These are phyloP conservation scores for Teratosphaeriaceae sp. DNA, from an alignment of 2,329 filamentous ascomycete species.

Conservation along the genomic window DNA sequence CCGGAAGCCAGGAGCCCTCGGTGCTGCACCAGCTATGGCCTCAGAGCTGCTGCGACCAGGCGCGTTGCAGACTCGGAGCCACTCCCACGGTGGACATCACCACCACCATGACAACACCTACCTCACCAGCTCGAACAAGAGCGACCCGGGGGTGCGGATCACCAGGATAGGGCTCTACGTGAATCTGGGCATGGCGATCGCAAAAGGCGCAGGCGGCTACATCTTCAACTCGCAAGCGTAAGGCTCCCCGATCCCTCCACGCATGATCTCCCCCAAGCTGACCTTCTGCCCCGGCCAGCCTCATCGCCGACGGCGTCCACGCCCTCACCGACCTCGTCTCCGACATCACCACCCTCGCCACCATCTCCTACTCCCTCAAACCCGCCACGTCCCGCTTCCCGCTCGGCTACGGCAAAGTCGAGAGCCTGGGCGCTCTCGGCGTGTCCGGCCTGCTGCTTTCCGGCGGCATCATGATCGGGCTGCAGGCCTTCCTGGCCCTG, in stretches of 20 bases:
- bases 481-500: constrained; percentile 54
- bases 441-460: constrained; percentile 86
- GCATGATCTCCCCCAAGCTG: too few relatives aligned
- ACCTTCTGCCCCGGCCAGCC: constrained; percentile 8
- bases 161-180: constrained; percentile 82
- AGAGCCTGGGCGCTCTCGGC: constrained; percentile 86
- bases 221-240: constrained; percentile 78
- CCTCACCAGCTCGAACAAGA: constrained; percentile 73
- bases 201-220: constrained; percentile 88
- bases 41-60: constrained; percentile 7
- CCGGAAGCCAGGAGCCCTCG: constrained; percentile 10
- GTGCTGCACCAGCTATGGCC: constrained; percentile 15
- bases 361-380: constrained; percentile 86
- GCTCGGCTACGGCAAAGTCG: constrained; percentile 92
- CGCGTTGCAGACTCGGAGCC: constrained; percentile 5
- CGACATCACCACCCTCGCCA: constrained; percentile 87
- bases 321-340: constrained; percentile 92
- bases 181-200: constrained; percentile 90
- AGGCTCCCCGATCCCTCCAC: constrained; percentile 9
- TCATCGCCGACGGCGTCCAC: constrained; percentile 79
- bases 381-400: constrained; percentile 80
- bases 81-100: constrained; percentile 50
- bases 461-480: constrained; percentile 88
- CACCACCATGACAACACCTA: constrained; percentile 83
- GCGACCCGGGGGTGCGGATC: constrained; percentile 89